These are phyloP conservation scores for Bruguiera hainesii DNA, from an alignment of 441 rosid species.

Conservation along the genomic window DNA sequence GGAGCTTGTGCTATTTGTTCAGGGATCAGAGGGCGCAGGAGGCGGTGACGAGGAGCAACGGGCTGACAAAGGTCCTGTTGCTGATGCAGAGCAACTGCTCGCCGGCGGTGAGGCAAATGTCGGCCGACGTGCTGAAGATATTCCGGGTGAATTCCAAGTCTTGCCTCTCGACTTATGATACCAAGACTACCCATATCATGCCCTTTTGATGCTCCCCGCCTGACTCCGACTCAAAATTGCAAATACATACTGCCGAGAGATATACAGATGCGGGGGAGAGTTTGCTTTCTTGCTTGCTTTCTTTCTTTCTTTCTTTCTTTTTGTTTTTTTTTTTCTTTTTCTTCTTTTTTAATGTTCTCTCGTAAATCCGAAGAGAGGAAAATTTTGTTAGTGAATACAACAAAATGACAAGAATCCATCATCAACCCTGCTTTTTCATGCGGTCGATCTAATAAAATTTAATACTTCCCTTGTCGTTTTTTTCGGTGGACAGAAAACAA, in stretches of 20 bases:
- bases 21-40: slow-evolving; percentile 58
- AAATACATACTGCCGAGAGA: background rate
- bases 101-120: slow-evolving; percentile 63
- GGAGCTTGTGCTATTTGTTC: slow-evolving; percentile 65
- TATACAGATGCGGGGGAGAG: too few species aligned
- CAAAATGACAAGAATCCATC: slow-evolving; percentile 21
- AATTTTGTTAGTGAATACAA: slow-evolving; percentile 6
- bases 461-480: too few species aligned
- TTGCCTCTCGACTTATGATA: slow-evolving; percentile 60
- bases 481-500: too few species aligned
- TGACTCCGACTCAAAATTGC: too few species aligned
- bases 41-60: slow-evolving; percentile 59
- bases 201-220: slow-evolving; percentile 53
- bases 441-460: too few species aligned
- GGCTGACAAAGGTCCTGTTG: slow-evolving; percentile 63
- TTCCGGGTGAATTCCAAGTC: slow-evolving; percentile 51
- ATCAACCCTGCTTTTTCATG: slow-evolving; percentile 13
- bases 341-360: slow-evolving; percentile 22
- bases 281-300: too few species aligned
- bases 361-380: background rate
- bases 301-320: too few species aligned
- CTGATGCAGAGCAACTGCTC: slow-evolving; percentile 86
- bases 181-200: slow-evolving; percentile 84
- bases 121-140: slow-evolving; percentile 62
- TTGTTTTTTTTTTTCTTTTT: background rate